Conservation (phyloP, 139 green algal genomes). For the Pedinophyceae sp. region DNA sequence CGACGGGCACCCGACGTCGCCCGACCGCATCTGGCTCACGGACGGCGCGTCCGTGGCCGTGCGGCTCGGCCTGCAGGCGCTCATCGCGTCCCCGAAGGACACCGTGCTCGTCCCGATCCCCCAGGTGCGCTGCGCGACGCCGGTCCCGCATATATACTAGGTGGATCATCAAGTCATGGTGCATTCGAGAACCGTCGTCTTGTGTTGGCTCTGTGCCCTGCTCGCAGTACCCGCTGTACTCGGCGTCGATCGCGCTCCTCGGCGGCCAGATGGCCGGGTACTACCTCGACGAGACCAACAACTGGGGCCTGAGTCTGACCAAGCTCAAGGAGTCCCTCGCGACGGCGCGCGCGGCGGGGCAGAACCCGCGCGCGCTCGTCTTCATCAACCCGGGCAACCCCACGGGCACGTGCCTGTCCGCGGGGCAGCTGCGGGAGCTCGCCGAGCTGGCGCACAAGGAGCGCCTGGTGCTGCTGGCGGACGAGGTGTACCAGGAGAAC, state of each 20-base stretch:
- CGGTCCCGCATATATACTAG: too few relatives aligned
- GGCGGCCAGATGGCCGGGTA: constrained; percentile 57
- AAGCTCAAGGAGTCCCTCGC: constrained; percentile 13
- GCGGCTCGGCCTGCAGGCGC: constrained; percentile 41
- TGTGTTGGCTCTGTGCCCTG: too few relatives aligned
- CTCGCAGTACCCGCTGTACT: constrained; percentile 88
- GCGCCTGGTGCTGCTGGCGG: constrained; percentile 56
- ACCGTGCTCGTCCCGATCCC: constrained; percentile 61
- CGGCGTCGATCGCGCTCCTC: constrained; percentile 62
- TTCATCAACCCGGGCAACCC: constrained; percentile 90
- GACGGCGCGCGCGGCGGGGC: constrained; percentile 25
- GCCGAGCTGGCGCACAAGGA: constrained; percentile 57
- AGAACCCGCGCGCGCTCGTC: constrained; percentile 55
- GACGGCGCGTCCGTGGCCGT: constrained; percentile 65
- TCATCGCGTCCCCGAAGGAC: constrained; percentile 42
- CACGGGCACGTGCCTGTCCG: constrained; percentile 34
- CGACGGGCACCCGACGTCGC: constrained; percentile 42
- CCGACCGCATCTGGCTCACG: constrained; percentile 68
- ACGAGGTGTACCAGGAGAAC: constrained; percentile 92
- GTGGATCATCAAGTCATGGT: too few relatives aligned
- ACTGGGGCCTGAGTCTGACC: constrained; percentile 38
- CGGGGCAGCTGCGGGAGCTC: constrained; percentile 46
- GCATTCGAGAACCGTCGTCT: too few relatives aligned
- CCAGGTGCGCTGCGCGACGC: too few relatives aligned
- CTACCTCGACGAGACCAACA: constrained; percentile 43